Evolutionary conservation across 1,139 yeast genomes (phyloP), one percentile per base, ranked within the genome.

Genomic region (Kodamaea alishanica): DNA sequence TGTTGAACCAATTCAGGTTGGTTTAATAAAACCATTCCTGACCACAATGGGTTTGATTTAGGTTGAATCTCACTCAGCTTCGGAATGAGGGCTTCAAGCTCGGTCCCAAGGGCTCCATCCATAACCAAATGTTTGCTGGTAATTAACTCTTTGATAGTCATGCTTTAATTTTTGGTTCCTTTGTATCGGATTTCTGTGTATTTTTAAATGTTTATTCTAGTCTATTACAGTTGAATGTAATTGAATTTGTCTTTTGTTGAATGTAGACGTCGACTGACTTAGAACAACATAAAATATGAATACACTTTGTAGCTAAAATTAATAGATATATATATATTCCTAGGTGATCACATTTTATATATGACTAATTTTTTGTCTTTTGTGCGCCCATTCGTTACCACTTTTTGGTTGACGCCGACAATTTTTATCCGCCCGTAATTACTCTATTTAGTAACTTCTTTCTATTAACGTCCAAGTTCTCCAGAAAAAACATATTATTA

Each of bases 41-140:
- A 77, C 92, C 90, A 84, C 11, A 83, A 61, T 5, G 70, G 68
- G 34, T 75, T 69, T 26, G 46, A 39, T 31, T 46, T 48, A 30
- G 53, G 53, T 26, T 50, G 55, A 33, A 47, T 38, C 10, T 39
- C 39, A 20, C 49, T 44, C 40, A 41, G 45, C 28, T 35, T 38
- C 10, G 55, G 50, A 10, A 50, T 41, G 24, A 43, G 35, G 8
- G 35, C 38, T 32, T 50, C 55, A 23, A 50, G 41, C 38, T 49
- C 50, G 6, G 55, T 49, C 6, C 55, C 55, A 15, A 50, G 36
- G 6, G 53, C 55, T 4, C 55, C 55, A 33, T 50, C 55, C 44
- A 50, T 33, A 5, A 47, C 53, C 33, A 49, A 43, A 20, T 34
- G 40, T 8, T 28, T 32, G n/a, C 22, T 20, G 32, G 33, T 28